These are phyloP conservation scores for Rhodosporidiobolus sp. DNA, from an alignment of 768 basidiomycete species.

Conservation along the genomic window DNA sequence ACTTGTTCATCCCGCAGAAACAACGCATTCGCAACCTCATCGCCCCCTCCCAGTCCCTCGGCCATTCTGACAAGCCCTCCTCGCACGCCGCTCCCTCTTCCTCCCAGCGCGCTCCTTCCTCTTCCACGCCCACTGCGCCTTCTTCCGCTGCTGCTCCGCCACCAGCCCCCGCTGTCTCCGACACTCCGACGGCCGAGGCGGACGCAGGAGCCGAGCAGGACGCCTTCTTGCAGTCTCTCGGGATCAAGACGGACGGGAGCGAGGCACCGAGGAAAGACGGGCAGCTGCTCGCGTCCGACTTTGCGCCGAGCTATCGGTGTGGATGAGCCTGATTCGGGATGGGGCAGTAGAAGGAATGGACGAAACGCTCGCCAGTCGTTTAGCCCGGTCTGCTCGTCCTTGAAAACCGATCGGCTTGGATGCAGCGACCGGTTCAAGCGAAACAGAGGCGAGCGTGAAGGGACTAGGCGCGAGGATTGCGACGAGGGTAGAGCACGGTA, in stretches of 20 bases:
- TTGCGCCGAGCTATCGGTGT: constrained; percentile 15
- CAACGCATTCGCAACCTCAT: constrained; percentile 50
- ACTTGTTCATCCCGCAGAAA: constrained; percentile 41
- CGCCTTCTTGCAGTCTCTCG: not conserved
- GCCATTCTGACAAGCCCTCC: constrained; percentile 48
- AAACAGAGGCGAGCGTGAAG: constrained; percentile 2
- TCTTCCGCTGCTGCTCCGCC: not conserved
- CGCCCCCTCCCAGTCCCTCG: constrained; percentile 48
- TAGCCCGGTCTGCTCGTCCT: too few relatives aligned
- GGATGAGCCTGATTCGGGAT: not conserved
- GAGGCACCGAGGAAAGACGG: not conserved
- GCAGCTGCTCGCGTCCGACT: constrained; percentile 6
- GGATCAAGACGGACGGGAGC: not conserved
- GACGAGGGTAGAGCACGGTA: constrained; percentile 9
- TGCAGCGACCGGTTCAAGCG: too few relatives aligned
- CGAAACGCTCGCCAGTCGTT: too few relatives aligned
- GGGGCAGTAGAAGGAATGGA: not conserved
- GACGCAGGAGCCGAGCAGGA: not conserved
- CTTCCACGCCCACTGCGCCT: not conserved
- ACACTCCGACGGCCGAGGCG: not conserved
- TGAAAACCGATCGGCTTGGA: too few relatives aligned
- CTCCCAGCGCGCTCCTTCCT: not conserved
- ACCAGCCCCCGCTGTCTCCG: not conserved
- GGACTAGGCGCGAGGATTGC: constrained; percentile 1
- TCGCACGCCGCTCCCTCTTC: not conserved